phyloP scores from a whole-genome alignment of 2,329 filamentous ascomycete genomes.

The Alternaria angustiovoidea region DNA sequence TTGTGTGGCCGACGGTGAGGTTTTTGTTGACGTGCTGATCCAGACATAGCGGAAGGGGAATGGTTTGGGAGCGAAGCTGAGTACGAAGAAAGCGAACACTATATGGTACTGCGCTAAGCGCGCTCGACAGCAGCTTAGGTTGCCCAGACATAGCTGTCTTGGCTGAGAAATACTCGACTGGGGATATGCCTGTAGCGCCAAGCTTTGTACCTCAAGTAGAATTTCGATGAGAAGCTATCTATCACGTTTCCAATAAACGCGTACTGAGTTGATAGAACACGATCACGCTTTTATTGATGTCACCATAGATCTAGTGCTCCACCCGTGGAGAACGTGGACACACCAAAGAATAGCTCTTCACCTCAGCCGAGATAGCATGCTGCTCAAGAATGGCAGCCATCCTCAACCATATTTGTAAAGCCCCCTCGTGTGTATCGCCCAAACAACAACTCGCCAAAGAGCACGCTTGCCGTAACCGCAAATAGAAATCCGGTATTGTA shows the following conservation, averaged over 20 bases:
- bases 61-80: too few relatives aligned
- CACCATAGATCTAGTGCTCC: background rate
- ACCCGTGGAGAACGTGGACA: background rate
- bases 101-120: too few relatives aligned
- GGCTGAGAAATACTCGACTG: too few relatives aligned
- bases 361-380: background rate
- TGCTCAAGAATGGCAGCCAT: slow-evolving; percentile 36
- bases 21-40: too few relatives aligned
- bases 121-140: too few relatives aligned
- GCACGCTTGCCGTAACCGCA: slow-evolving; percentile 39
- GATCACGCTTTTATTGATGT: background rate
- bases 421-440: slow-evolving; percentile 36
- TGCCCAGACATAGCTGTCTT: too few relatives aligned
- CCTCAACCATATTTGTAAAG: slow-evolving; percentile 30
- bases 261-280: background rate
- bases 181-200: too few relatives aligned
- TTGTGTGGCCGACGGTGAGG: too few relatives aligned
- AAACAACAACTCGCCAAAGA: slow-evolving; percentile 40
- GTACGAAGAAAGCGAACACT: too few relatives aligned
- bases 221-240: background rate
- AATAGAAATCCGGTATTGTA: slow-evolving; percentile 44
- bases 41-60: too few relatives aligned
- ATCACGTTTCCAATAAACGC: background rate
- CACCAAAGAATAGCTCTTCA: background rate
- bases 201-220: too few relatives aligned